These are phyloP conservation scores for Hymenoscyphus fructigenus DNA, from an alignment of 2,329 filamentous ascomycete genomes.

Conservation along the genomic window DNA sequence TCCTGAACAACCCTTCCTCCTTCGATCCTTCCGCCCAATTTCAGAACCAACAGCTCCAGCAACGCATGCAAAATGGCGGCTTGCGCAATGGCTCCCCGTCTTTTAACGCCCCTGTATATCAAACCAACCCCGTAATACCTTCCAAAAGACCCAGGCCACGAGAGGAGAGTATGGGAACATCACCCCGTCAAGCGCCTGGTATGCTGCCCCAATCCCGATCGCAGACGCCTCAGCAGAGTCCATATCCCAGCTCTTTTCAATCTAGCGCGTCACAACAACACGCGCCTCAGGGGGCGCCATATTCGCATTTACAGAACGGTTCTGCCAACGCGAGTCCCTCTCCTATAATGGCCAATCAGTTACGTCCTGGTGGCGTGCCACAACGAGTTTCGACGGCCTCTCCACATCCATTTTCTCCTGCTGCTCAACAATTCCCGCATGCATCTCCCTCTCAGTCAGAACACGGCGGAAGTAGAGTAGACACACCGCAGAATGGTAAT, in stretches of 20 bases:
- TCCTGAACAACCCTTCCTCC: constrained; percentile 58
- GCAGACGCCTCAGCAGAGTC: constrained; percentile 82
- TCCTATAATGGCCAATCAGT: constrained; percentile 84
- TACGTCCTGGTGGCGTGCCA: constrained; percentile 67
- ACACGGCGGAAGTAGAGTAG: constrained; percentile 58
- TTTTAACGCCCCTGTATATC: constrained; percentile 76
- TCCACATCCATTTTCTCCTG: constrained; percentile 84
- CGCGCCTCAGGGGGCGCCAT: constrained; percentile 62
- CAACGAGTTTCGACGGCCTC: constrained; percentile 89
- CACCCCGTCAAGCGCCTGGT: constrained; percentile 72
- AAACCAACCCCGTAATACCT: constrained; percentile 82
- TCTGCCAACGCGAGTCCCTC: constrained; percentile 87
- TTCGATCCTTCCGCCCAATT: constrained; percentile 53
- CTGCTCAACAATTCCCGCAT: constrained; percentile 71
- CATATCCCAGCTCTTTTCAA: constrained; percentile 69
- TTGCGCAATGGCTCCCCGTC: constrained; percentile 81
- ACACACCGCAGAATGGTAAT: constrained; percentile 67
- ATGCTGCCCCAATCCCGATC: constrained; percentile 82
- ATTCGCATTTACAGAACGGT: constrained; percentile 79
- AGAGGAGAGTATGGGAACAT: constrained; percentile 82
- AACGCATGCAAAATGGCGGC: constrained; percentile 75
- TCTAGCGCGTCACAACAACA: constrained; percentile 60
- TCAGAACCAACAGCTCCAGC: constrained; percentile 49
- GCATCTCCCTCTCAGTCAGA: constrained; percentile 76
- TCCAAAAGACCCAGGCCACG: constrained; percentile 81